phyloP scores from a whole-genome alignment of 306 rosid species.

The Castanospermum australe region DNA sequence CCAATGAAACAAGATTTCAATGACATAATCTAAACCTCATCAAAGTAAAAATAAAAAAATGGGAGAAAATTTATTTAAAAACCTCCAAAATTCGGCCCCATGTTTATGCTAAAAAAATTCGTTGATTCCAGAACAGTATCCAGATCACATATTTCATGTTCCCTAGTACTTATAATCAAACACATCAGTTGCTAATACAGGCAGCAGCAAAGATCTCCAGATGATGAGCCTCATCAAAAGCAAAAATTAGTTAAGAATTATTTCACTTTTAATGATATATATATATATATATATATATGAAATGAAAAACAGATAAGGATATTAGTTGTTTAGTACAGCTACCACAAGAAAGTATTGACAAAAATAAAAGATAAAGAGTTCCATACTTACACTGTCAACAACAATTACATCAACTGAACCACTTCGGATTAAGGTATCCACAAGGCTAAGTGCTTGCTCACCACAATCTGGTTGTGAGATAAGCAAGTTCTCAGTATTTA shows the following conservation, averaged over 20 bases:
- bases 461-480: conserved; percentile 95
- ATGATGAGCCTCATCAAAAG: not conserved
- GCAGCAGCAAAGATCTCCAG: not conserved
- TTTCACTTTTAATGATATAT: not conserved
- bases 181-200: not conserved
- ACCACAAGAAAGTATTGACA: not conserved
- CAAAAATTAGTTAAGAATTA: not conserved
- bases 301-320: no score
- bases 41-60: not conserved
- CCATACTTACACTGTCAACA: conserved; percentile 88
- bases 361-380: conserved; percentile 4
- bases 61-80: not conserved
- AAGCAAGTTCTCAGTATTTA: conserved; percentile 71
- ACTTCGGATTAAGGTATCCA: conserved; percentile 84
- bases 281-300: no score
- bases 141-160: conserved; percentile 13
- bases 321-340: not conserved
- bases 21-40: not conserved
- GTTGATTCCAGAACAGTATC: not conserved
- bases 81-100: not conserved
- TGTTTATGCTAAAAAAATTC: not conserved
- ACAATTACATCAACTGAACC: conserved; percentile 93
- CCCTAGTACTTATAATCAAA: not conserved
- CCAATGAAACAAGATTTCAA: conserved; percentile 10
- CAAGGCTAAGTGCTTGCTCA: conserved; percentile 92